phyloP scores from a whole-genome alignment of 2,329 filamentous ascomycete genomes.

The Colletotrichum salicis region DNA sequence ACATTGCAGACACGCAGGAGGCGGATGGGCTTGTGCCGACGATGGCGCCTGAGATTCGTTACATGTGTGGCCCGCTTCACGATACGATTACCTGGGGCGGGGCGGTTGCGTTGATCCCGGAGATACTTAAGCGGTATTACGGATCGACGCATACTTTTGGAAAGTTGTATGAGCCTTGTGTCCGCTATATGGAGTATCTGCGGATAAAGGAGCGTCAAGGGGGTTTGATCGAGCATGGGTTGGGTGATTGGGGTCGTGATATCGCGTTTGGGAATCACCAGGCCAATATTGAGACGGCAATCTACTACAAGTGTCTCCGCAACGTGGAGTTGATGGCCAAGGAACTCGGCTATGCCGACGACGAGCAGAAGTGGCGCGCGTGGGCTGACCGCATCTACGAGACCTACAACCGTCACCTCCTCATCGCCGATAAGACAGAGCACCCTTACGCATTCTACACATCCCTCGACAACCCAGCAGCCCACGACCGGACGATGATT shows the following conservation, averaged over 20 bases:
- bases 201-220: conserved; percentile 50
- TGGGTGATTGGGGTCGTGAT: conserved; percentile 55
- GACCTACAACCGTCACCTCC: conserved; percentile 48
- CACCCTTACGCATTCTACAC: conserved; percentile 52
- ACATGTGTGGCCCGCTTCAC: conserved; percentile 58
- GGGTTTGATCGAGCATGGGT: conserved; percentile 54
- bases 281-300: conserved; percentile 56
- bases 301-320: conserved; percentile 54
- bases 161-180: conserved; percentile 49
- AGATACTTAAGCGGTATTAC: conserved; percentile 52
- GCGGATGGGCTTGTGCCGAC: conserved; percentile 55
- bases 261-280: conserved; percentile 56
- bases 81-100: conserved; percentile 58
- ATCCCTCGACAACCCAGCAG: conserved; percentile 44
- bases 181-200: conserved; percentile 55
- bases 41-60: conserved; percentile 58
- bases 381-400: conserved; percentile 45
- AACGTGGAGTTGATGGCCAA: conserved; percentile 49
- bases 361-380: conserved; percentile 40
- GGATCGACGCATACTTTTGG: conserved; percentile 49
- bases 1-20: conserved; percentile 58
- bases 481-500: conserved; percentile 49
- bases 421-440: conserved; percentile 42
- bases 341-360: conserved; percentile 40
- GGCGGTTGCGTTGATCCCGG: conserved; percentile 49